Base-by-base conservation (phyloP, 495 filamentous ascomycete genomes). In the Penicillium coffeae region DNA sequence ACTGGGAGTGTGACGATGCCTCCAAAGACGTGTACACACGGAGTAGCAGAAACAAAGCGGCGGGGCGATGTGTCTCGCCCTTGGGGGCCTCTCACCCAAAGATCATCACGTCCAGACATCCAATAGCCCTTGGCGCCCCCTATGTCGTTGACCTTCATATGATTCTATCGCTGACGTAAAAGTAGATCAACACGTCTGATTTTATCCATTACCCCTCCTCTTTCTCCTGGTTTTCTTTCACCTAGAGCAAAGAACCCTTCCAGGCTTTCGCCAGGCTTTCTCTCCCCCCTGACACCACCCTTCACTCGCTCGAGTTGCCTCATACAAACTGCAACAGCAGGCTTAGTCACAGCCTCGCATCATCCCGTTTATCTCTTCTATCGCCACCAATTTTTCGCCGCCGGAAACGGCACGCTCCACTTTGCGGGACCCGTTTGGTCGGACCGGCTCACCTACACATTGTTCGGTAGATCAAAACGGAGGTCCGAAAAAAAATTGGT, bases 371-470 rank as follows among this genome's bases (percentile, higher is more conserved):
- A 30, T 35, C 19, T 38, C 38, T 8, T 32, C 25, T 39, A 56
- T 53, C 50, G 54, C 54, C 54, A 57, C 54, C 50, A 48, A 55
- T 48, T 21, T 30, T 32, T 47, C 20, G 13, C 38, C 41, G 35
- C 60, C 60, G 60, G 35, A 58, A 58, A 51, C 60, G 60, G 60
- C 51, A 58, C 56, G 45, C 52, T 60, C 53, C 59, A 60, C 58
- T 50, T 16, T 19, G 20, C 45, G 50, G 60, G 60, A 63, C 54
- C 57, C 57, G 51, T 50, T 52, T 48, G 45, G 55, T 62, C 60
- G 61, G 61, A 64, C 55, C 55, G 53, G 61, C 49, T 53, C 55
- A 56, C 54, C 56, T 60, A 54, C 50, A 54, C 46, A 56, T 58
- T 45, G 22, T 40, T 50, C 59, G 55, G 59, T 55, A 60, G 62